Percentiles rank a stretch among this genome's conserved stretches.
phyloP scores from a whole-genome alignment of 495 filamentous ascomycete species.

The Talaromyces stipitatus region DNA sequence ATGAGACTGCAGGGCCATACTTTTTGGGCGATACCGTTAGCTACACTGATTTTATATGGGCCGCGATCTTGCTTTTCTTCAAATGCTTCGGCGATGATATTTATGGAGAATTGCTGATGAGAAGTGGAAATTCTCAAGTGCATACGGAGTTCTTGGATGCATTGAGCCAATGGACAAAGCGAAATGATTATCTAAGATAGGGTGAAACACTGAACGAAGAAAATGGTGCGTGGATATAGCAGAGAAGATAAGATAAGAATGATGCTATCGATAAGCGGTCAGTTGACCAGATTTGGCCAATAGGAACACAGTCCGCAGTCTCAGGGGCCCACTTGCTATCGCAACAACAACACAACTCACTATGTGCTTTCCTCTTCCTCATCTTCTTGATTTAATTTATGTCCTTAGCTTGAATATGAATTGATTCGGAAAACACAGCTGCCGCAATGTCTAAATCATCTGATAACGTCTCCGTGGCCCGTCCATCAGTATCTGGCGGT shows the following conservation, averaged over 20 bases:
- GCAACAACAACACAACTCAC: not conserved
- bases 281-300: not conserved
- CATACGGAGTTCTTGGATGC: slow-evolving; percentile 31
- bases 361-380: not conserved
- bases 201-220: no score
- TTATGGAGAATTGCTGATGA: slow-evolving; percentile 22
- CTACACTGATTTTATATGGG: slow-evolving; percentile 33
- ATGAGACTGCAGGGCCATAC: slow-evolving; percentile 43
- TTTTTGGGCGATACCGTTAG: slow-evolving; percentile 25
- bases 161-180: slow-evolving; percentile 25
- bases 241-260: not conserved
- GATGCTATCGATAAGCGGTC: not conserved
- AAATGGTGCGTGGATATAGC: no score
- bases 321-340: not conserved
- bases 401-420: no score
- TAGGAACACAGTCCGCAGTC: not conserved
- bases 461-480: not conserved
- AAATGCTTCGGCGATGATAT: slow-evolving; percentile 24
- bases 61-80: slow-evolving; percentile 21
- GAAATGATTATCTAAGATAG: slow-evolving; percentile 7
- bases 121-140: slow-evolving; percentile 20
- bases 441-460: not conserved
- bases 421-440: no score
- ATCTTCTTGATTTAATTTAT: no score
- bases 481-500: not conserved